Evolutionary conservation across 75 land plant genomes (phyloP).

Genomic region (Gnetum montanum): DNA sequence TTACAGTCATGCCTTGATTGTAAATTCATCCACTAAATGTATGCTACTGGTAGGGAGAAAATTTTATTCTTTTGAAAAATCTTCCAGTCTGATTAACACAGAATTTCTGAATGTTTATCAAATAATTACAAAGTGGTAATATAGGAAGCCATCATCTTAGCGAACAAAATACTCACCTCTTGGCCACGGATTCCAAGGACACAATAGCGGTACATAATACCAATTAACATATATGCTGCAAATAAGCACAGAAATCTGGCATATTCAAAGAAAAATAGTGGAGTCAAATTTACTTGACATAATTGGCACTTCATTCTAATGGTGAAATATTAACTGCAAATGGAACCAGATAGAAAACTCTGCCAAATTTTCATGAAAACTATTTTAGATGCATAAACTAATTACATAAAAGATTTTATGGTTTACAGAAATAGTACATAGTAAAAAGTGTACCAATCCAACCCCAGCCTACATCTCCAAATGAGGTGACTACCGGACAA

Average conservation of each 20-base stretch:
- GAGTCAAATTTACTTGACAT: background rate
- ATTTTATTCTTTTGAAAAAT: background rate
- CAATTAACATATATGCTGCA: constrained; percentile 50
- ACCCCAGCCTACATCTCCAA: constrained; percentile 40
- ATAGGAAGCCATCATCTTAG: background rate
- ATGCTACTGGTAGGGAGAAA: background rate
- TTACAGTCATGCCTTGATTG: too few species aligned
- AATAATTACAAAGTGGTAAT: background rate
- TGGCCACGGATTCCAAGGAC: constrained; percentile 52
- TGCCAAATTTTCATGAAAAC: background rate
- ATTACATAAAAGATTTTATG: background rate
- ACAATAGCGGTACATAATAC: constrained; percentile 44
- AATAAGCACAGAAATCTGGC: constrained; percentile 50
- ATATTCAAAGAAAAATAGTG: background rate
- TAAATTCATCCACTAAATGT: background rate
- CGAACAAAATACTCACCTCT: constrained; percentile 34
- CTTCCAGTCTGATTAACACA: background rate
- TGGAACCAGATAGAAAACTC: background rate
- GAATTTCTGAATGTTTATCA: background rate
- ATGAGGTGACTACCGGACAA: constrained; percentile 47
- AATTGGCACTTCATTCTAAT: background rate
- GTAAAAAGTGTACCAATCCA: constrained; percentile 59
- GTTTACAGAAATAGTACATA: constrained; percentile 28
- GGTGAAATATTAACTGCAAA: background rate
- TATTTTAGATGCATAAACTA: too few species aligned